Base-by-base conservation (phyloP, 2,329 filamentous ascomycete genomes). In the Fusarium kyushuense region DNA sequence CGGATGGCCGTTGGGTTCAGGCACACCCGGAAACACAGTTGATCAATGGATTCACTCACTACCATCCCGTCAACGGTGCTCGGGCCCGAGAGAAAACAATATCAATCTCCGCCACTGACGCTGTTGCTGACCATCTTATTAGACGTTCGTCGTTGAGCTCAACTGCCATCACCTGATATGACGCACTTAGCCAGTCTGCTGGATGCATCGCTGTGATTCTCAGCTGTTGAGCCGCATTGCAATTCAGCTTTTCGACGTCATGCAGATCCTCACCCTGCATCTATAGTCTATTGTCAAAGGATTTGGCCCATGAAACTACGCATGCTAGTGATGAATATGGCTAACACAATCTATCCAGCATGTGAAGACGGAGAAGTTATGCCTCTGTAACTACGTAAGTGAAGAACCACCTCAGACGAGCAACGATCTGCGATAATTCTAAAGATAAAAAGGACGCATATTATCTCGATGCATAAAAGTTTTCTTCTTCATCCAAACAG, bases 381-480 rank as follows among this genome's bases (percentile, higher is more conserved):
- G 5, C 21, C n/a, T 19, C 17, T 9, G 0, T 8, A 5, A 2
- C 23, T 38, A 19, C 4, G 25, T 30, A 4, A 3, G 6, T 3
- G 2, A 2, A 5, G 5, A 23, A 23, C n/a, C 1, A 27, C 1
- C 4, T 42, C 2, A 2, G 12, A 17, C 2, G 33, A 23, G 54
- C 16, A 35, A 16, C 4, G n/a, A 27, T 42, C 36, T 19, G 23
- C 13, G 29, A 54, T 8, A 12, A 5, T 1, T 29, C 1, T 5
- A 41, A 14, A 17, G n/a, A 35, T 54, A 42, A 54, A 54, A 57
- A 57, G 29, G 2, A 14, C 19, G 9, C 4, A 19, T 13, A 5
- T 6, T 2, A 1, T 13, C 27, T 0, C 9, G 14, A 10, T 33
- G 6, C 11, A 12, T 16, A 5, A n/a, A 2, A 3, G 0, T 7